Evolutionary conservation across 192 early-diverging fungal species (phyloP).

Genomic region (Bifiguratus adelaidae): DNA sequence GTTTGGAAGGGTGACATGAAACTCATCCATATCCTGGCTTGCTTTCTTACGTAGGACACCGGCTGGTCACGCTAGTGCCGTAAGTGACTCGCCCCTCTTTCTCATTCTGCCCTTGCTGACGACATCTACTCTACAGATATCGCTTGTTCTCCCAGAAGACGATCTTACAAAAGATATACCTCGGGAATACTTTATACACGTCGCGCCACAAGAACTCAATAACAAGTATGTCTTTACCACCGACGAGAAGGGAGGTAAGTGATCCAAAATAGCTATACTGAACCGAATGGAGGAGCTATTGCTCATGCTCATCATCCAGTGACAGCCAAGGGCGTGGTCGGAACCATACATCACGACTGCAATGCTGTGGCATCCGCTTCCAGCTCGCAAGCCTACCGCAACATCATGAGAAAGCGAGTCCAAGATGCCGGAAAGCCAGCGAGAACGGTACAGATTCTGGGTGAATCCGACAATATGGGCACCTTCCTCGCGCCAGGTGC

Average conservation of each 20-base stretch:
- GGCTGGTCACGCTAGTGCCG: neutral
- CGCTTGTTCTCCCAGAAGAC: constrained; percentile 57
- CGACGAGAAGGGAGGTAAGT: constrained; percentile 27
- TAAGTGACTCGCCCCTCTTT: neutral
- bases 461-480: constrained; percentile 23
- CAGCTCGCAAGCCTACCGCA: constrained; percentile 44
- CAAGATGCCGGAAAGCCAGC: constrained; percentile 40
- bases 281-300: too few relatives aligned
- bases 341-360: constrained; percentile 67
- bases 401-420: constrained; percentile 57
- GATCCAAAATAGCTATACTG: constrained; percentile 9
- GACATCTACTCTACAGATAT: constrained; percentile 41
- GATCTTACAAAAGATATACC: constrained; percentile 54
- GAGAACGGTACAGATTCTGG: constrained; percentile 36
- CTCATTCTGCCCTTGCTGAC: neutral
- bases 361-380: constrained; percentile 16
- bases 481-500: constrained; percentile 32
- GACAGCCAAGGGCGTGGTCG: constrained; percentile 42
- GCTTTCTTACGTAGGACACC: neutral
- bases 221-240: constrained; percentile 79
- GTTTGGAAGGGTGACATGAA: neutral
- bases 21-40: neutral
- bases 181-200: constrained; percentile 72
- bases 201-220: constrained; percentile 53
- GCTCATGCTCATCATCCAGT: too few relatives aligned